Evolutionary conservation across 768 basidiomycete genomes (phyloP).

Genomic region (Termitomyces sp.): DNA sequence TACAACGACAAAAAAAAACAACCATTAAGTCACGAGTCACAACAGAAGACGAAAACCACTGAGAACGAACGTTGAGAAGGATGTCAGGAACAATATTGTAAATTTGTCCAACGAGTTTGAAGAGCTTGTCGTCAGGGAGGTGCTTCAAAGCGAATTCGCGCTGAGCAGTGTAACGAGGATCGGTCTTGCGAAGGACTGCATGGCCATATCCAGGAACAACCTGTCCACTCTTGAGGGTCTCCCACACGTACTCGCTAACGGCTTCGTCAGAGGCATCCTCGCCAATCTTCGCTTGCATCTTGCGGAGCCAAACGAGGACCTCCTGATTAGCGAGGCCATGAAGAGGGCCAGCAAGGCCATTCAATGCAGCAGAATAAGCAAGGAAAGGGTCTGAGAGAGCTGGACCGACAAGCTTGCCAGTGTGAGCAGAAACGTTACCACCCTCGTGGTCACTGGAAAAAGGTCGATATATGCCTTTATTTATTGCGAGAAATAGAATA

Average conservation of each 20-base stretch:
- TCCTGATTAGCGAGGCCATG: constrained; percentile 98
- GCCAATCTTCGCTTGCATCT: constrained; percentile 89
- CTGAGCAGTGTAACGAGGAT: constrained; percentile 89
- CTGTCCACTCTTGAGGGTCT: constrained; percentile 87
- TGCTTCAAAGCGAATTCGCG: constrained; percentile 87
- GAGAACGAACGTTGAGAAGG: constrained; percentile 61
- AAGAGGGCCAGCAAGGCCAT: constrained; percentile 94
- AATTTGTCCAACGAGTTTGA: constrained; percentile 90
- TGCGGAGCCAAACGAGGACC: constrained; percentile 89
- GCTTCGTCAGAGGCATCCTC: constrained; percentile 81
- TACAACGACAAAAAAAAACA: constrained; percentile 18
- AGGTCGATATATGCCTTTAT: not conserved
- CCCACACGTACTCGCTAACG: constrained; percentile 93
- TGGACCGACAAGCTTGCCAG: constrained; percentile 88
- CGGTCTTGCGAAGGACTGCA: constrained; percentile 84
- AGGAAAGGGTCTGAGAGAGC: constrained; percentile 98
- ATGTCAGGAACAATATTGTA: constrained; percentile 88
- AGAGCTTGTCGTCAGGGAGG: constrained; percentile 81
- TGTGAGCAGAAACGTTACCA: constrained; percentile 96
- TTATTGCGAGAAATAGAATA: constrained; percentile 15
- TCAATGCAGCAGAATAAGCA: constrained; percentile 86
- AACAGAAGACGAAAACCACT: not conserved
- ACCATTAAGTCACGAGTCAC: constrained; percentile 3
- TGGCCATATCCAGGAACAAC: constrained; percentile 94
- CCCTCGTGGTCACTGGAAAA: constrained; percentile 85